Evolutionary conservation across 2,329 filamentous ascomycete species (phyloP), one percentile per base, ranked within the genome.

Genomic region (Talaromyces albobiverticillius): DNA sequence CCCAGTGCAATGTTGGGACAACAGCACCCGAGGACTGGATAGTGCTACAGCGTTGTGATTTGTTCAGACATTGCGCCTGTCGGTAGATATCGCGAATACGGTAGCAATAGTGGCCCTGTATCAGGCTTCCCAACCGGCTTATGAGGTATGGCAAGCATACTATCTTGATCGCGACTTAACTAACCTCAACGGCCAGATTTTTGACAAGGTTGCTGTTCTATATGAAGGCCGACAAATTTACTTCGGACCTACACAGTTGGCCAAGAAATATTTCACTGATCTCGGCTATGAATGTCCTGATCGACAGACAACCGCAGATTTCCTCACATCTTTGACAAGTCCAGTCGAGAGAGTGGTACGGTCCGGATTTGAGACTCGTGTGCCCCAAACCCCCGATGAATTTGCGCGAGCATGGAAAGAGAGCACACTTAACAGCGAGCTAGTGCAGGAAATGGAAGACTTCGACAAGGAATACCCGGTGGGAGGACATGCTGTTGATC

Each of bases 281-380:
- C 81, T 87, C 69, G 88, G 88, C 26, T 91, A 84, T 76, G 68
- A 80, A 11, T 90, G 87, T 61, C 85, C 86, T 0, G 71, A 80
- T 3, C 80, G 87, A 14, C 85, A 89, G 65, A 89, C 86, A 0
- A 86, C 82, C 0, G 84, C 82, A 6, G 86, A 89, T 68, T 89
- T 89, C 68, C 71, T 89, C 13, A 89, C 86, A 0, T 85, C 83
- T 0, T 75, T 89, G 38, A 89, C 86, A 0, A 87, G 85, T 61
- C 81, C 85, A 0, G 64, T 72, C 0, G 86, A 89, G 69, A 76
- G 86, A 41, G 69, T 77, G 29, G 72, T 82, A 0, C 75, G 76
- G 18, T 62, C 75, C 10, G 87, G 86, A 0, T 86, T 80, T 66
- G 86, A 89, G 64, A 71, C 78, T 58, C 74, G 73, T 45, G 82